These are phyloP conservation scores for Fusarium nanum DNA, from an alignment of 2,329 filamentous ascomycete genomes.

Conservation along the genomic window DNA sequence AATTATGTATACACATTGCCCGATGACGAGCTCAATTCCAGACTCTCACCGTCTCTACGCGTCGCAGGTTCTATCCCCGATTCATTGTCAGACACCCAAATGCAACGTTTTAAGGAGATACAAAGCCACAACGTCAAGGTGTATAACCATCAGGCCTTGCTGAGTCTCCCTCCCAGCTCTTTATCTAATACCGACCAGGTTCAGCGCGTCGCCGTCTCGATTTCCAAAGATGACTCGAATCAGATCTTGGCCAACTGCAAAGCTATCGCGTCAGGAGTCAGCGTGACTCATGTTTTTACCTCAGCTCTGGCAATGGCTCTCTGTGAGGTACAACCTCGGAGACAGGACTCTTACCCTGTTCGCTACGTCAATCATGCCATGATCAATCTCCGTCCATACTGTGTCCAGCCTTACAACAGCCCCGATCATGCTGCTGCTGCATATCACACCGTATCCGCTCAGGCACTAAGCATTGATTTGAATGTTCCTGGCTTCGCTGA, in stretches of 20 bases:
- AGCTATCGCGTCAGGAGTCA: not conserved
- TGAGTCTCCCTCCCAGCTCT: not conserved
- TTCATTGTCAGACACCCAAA: not conserved
- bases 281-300: not conserved
- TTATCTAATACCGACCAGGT: fast-evolving
- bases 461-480: not conserved
- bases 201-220: not conserved
- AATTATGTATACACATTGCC: not conserved
- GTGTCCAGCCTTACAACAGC: not conserved
- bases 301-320: not conserved
- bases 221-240: fast-evolving
- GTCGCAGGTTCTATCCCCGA: not conserved
- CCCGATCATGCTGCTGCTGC: not conserved
- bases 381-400: not conserved
- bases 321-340: not conserved
- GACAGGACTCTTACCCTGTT: not conserved
- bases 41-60: not conserved
- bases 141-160: not conserved
- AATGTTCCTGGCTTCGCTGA: not conserved
- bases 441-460: not conserved
- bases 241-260: not conserved
- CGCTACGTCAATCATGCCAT: not conserved
- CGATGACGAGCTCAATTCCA: not conserved
- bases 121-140: not conserved
- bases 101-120: not conserved